A percentile compares a stretch with the other conserved stretches of the same genome.
Conservation (phyloP, 2,329 filamentous ascomycete species). For the Chrysoporthe austroafricana region DNA sequence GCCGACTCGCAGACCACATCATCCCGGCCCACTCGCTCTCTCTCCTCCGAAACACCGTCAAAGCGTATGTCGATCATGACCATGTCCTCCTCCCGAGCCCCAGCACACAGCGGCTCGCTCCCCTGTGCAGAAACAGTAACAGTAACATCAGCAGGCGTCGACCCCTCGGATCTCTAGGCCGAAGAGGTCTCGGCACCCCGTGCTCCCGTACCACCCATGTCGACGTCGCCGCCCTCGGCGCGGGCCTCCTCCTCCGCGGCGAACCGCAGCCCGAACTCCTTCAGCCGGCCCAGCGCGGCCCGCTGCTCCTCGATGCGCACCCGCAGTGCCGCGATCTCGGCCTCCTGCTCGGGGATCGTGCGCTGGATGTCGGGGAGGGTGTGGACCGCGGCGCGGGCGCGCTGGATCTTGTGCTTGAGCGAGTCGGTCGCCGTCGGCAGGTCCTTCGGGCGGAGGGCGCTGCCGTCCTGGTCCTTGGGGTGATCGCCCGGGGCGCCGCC, state of each 20-base stretch:
- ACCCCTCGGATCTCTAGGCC: conserved; percentile 20
- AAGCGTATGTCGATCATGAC: no score
- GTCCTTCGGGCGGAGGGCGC: conserved; percentile 64
- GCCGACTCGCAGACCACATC: background rate
- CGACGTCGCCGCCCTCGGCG: conserved; percentile 31
- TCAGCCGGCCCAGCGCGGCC: conserved; percentile 57
- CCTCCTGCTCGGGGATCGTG: conserved; percentile 68
- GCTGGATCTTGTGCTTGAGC: conserved; percentile 82
- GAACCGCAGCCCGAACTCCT: conserved; percentile 52
- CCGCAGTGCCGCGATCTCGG: conserved; percentile 71
- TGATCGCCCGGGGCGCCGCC: conserved; percentile 31
- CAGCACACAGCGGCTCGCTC: background rate
- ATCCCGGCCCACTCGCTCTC: background rate
- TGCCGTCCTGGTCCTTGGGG: conserved; percentile 35
- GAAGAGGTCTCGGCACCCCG: conserved; percentile 46
- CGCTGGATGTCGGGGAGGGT: conserved; percentile 72
- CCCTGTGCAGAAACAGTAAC: background rate
- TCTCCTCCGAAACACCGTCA: background rate
- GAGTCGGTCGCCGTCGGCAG: conserved; percentile 77
- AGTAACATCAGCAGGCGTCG: conserved; percentile 13
- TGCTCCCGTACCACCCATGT: conserved; percentile 31
- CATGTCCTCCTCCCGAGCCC: background rate
- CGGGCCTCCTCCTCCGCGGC: conserved; percentile 39
- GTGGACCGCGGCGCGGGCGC: conserved; percentile 69
- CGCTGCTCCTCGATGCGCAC: conserved; percentile 65